Evolutionary conservation across 2,329 filamentous ascomycete species (phyloP), one percentile per base, ranked within the genome.

Genomic region (Trichoderma cornu-damae): DNA sequence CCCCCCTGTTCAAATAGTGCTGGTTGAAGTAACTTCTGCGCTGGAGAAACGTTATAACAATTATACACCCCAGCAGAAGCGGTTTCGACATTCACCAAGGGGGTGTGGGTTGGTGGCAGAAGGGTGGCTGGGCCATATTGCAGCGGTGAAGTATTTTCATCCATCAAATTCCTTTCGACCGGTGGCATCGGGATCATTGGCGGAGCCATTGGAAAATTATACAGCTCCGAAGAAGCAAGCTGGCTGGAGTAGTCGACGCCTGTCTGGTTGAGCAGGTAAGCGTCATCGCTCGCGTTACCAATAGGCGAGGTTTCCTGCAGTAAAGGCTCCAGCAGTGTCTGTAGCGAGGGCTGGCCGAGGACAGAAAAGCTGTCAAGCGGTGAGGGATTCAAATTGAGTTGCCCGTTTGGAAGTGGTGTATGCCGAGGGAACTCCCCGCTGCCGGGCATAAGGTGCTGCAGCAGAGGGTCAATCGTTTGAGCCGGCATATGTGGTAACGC

Each of bases 401-500:
- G 43, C 24, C 49, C 52, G 18, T 14, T 18, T 4, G 20, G n/a
- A 18, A 54, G 28, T 3, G 48, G 32, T 22, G 18, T 12, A 8
- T 28, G 34, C 14, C 46, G 51, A 3, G 52, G 20, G 4, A 37
- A n/a, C 9, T 11, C 51, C 11, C 35, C 24, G 16, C 4, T 18
- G 26, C 6, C 11, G 6, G 49, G 14, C 7, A 40, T 26, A 9
- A 52, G 28, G 12, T 24, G 12, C 12, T 24, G 30, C 20, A 52
- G n/a, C 18, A 9, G 49, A 18, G 32, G 38, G 28, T n/a, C n/a
- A 8, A 42, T 34, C 6, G 26, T 12, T 1, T 37, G 43, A 28
- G 34, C 18, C 11, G 51, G 18, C 61, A 62, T 59, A 9, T 64
- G 60, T 55, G 59, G 58, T 54, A 59, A 49, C 59, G 64, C 65